Base-by-base conservation (phyloP, 352 stramenopile species). In the Phytophthora melonis region DNA sequence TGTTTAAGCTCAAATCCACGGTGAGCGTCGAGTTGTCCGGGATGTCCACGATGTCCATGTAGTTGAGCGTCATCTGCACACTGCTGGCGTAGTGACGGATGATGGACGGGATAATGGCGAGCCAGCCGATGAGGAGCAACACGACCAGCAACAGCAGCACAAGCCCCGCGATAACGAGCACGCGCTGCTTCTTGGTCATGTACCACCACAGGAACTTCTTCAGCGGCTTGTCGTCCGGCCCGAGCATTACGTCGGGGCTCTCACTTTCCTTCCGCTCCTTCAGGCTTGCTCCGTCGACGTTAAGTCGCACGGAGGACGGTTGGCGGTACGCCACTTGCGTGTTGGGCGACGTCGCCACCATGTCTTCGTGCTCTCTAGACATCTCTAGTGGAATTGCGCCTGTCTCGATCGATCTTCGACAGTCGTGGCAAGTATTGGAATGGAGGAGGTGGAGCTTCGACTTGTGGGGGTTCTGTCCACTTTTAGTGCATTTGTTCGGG, bases 1-100 rank as follows among this genome's bases (percentile, higher is more conserved):
- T 64, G 55, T 75, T 81, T 8, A 94, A 45, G 27, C 78, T 91
- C 11, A 92, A 27, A 56, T 83, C 74, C 10, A 90, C 75, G n/a
- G 66, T 79, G 10, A 90, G 58, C 1, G 69, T 81, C 49, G 74
- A 60, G 54, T 80, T 80, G 32, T 81, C 71, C 19, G 76, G 60
- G 14, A 92, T 75, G 13, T 53, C 63, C 30, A 80, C 62, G 54
- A 94, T 75, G 56, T 93, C 87, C 53, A 94, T 72, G 74, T 87
- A 87, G 78, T 92, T 91, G 55, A 93, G 66, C 4, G 47, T 70
- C 52, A 94, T 57, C 45, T 83, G 47, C 30, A 92, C 78, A 49
- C 86, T 79, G 57, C 84, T 77, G 32, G 75, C 66, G 62, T 86
- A 84, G 54, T 80, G 76, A 55, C 87, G 81, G 62, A 90, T 84